Evolutionary conservation across 495 filamentous ascomycete species (phyloP), one percentile per base, ranked within the genome.

Genomic region (Talaromyces stipitatus): DNA sequence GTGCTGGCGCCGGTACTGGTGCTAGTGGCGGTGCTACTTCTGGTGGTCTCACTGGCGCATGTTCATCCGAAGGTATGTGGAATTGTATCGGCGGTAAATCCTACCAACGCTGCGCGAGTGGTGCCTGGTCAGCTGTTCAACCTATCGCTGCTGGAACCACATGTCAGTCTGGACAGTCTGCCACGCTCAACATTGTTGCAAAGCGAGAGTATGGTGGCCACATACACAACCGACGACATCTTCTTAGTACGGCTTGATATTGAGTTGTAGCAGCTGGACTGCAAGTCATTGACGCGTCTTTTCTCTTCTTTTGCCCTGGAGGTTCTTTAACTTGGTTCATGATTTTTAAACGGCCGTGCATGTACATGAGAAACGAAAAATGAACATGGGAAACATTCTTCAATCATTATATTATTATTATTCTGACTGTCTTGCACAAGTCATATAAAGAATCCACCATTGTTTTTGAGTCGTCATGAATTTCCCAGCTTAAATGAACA

Each of bases 41-140:
- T 1, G 66, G 70, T 50, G 58, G 60, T 26, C 60, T 68, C n/a
- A 67, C 63, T 33, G 75, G 73, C 11, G n/a, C 71, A 9, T 79
- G 74, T 66, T 66, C 62, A 32, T 16, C 59, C 3, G 71, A 76
- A 48, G 73, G 72, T 54, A 63, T 67, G 41, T 88, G 84, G 84
- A 85, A 87, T 72, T 89, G 86, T 66, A 74, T 87, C 30, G 71
- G 64, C 26, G 85, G 85, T 54, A 72, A 67, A 7, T 72, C 76
- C 14, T 89, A 76, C 68, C 74, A 77, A 59, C 75, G 85, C 59
- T 90, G 86, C 59, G 85, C 84, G 10, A 77, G 70, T 23, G 85
- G 86, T 6, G 55, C 65, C 29, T 88, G 85, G 86, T 79, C 82
- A 9, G 63, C 56, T 6, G 54, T 71, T 22, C 73, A 82, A 54